phyloP scores from a whole-genome alignment of 306 rosid genomes.

The Corylus americana region DNA sequence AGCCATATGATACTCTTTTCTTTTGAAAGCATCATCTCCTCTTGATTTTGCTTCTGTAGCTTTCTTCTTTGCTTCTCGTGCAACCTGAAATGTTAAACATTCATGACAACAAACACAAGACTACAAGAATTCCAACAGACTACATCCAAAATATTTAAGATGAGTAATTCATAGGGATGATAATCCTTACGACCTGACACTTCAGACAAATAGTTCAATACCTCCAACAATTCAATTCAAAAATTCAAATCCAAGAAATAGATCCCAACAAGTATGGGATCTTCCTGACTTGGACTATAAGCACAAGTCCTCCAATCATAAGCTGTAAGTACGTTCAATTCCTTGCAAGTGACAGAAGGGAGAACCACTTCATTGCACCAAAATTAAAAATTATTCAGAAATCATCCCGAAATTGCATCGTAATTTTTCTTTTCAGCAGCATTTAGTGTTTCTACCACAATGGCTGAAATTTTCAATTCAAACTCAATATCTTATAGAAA shows the following conservation, averaged over 20 bases:
- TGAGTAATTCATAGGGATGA: background rate
- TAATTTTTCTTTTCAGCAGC: background rate
- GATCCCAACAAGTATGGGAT: background rate
- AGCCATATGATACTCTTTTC: constrained; percentile 60
- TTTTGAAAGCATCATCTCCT: constrained; percentile 83
- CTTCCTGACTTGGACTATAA: background rate
- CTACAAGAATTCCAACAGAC: background rate
- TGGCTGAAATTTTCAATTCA: background rate
- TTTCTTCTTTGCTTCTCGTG: constrained; percentile 77
- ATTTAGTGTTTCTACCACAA: background rate
- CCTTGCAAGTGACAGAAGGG: background rate
- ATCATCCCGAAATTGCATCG: background rate
- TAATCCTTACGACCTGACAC: background rate
- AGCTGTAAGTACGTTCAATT: background rate
- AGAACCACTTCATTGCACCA: background rate
- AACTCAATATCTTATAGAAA: background rate
- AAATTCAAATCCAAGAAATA: background rate
- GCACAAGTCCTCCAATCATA: background rate
- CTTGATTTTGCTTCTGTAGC: constrained; percentile 92
- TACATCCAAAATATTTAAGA: background rate
- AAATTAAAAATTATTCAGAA: background rate
- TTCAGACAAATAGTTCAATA: background rate
- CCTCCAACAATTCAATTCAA: background rate
- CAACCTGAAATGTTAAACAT: constrained; percentile 51
- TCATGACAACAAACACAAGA: constrained; percentile 9